Percentiles rank a stretch among this genome's conserved stretches.
Conservation (phyloP, 2,329 filamentous ascomycete species). For the Elsinoe perseae region DNA sequence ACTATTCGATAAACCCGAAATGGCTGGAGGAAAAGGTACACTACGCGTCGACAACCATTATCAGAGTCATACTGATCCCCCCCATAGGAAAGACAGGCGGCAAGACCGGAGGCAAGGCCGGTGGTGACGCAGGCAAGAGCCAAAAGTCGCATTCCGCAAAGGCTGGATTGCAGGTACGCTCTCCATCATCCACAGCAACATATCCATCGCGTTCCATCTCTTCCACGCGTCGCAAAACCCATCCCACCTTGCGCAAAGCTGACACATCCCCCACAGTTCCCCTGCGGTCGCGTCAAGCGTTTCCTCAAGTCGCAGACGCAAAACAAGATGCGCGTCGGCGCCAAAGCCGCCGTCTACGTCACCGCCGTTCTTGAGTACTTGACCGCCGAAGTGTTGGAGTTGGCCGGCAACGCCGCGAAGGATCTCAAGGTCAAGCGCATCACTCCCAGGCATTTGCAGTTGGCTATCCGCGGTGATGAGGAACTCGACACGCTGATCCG, state of each 20-base stretch:
- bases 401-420: slow-evolving; percentile 97
- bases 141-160: slow-evolving; percentile 91
- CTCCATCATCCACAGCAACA: not conserved
- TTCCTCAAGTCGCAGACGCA: slow-evolving; percentile 99
- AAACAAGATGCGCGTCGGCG: slow-evolving; percentile 99
- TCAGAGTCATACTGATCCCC: slow-evolving; percentile 25
- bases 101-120: slow-evolving; percentile 78
- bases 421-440: slow-evolving; percentile 99
- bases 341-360: slow-evolving; percentile 96
- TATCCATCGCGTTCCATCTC: slow-evolving; percentile 5
- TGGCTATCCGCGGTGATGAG: slow-evolving; percentile 96
- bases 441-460: slow-evolving; percentile 92
- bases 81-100: slow-evolving; percentile 56
- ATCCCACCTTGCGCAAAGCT: slow-evolving; percentile 20
- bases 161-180: slow-evolving; percentile 86
- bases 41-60: slow-evolving; percentile 43
- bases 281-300: slow-evolving; percentile 99
- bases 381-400: slow-evolving; percentile 93
- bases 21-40: slow-evolving; percentile 91
- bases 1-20: slow-evolving; percentile 28
- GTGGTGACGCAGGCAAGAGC: slow-evolving; percentile 68
- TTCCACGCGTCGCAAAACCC: not conserved
- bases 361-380: slow-evolving; percentile 97
- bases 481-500: slow-evolving; percentile 96
- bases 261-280: slow-evolving; percentile 59